These are phyloP conservation scores for Candida vartiovaarae DNA, from an alignment of 805 yeast species.

Conservation along the genomic window DNA sequence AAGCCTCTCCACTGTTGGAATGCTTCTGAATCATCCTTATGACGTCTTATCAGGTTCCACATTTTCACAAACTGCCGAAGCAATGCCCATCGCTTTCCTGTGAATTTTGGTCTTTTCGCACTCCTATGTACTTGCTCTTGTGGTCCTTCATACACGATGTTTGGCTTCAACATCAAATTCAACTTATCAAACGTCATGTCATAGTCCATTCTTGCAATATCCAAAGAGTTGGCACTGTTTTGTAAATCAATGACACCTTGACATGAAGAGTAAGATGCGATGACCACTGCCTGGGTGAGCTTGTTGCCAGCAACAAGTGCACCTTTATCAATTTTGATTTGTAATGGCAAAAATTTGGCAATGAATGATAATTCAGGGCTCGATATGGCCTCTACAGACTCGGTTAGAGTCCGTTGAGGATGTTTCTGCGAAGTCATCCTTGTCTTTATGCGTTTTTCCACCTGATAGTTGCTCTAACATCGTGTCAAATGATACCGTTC, in stretches of 20 bases:
- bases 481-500: conserved; percentile 68
- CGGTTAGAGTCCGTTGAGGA: neutral
- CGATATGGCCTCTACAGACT: no score
- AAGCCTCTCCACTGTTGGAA: conserved; percentile 69
- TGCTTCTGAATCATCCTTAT: conserved; percentile 6
- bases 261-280: conserved; percentile 50
- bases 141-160: conserved; percentile 52
- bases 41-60: neutral
- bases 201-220: conserved; percentile 43
- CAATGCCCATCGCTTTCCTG: conserved; percentile 2
- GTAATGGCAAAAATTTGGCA: conserved; percentile 51
- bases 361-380: conserved; percentile 11
- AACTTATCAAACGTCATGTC: conserved; percentile 43
- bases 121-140: conserved; percentile 1
- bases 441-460: conserved; percentile 1
- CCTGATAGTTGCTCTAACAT: conserved; percentile 36
- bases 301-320: conserved; percentile 76
- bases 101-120: neutral
- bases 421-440: neutral
- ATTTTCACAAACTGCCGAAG: conserved; percentile 2
- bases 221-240: conserved; percentile 43
- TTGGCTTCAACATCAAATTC: conserved; percentile 60
- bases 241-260: conserved; percentile 53
- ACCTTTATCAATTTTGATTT: conserved; percentile 52
- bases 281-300: conserved; percentile 65